Evolutionary conservation across 208 protist species (phyloP).

Genomic region (Wallacemonas sp.): DNA sequence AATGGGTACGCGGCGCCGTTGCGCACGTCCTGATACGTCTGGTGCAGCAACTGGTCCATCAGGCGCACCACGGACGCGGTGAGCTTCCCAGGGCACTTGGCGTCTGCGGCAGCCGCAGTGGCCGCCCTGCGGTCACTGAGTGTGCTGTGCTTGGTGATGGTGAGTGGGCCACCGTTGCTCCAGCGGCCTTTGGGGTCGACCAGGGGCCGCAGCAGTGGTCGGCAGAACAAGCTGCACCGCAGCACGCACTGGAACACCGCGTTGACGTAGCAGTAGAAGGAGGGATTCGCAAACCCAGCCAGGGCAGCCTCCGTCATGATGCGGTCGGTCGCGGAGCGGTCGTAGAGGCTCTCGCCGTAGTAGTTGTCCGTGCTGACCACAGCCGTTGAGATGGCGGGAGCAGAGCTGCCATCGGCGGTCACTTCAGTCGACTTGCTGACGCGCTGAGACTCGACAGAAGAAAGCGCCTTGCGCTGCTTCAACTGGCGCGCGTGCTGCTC

Average conservation of each 20-base stretch:
- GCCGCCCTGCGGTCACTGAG: neutral
- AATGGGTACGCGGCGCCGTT: constrained; percentile 46
- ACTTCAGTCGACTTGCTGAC: constrained; percentile 29
- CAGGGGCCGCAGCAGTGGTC: constrained; percentile 34
- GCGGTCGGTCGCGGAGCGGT: constrained; percentile 41
- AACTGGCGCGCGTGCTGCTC: constrained; percentile 33
- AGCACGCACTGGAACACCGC: constrained; percentile 94
- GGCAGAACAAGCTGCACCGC: constrained; percentile 63
- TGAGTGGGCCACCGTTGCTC: constrained; percentile 2
- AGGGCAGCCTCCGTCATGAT: constrained; percentile 49
- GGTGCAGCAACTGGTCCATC: constrained; percentile 43
- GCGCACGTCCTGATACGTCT: constrained; percentile 57
- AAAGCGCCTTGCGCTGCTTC: constrained; percentile 19
- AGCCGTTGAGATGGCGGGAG: neutral
- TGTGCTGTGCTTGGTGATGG: neutral
- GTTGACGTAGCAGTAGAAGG: constrained; percentile 98
- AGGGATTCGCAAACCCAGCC: constrained; percentile 85
- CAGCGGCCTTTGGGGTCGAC: neutral
- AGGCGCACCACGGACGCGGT: constrained; percentile 41
- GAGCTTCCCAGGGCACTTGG: constrained; percentile 43
- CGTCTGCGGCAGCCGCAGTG: neutral
- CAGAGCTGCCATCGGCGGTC: neutral
- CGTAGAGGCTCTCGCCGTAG: constrained; percentile 15
- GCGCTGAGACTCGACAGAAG: constrained; percentile 24
- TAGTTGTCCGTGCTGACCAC: constrained; percentile 1